phyloP scores from a whole-genome alignment of 1,284 basidiomycete species.

The Sporisorium scitamineum region DNA sequence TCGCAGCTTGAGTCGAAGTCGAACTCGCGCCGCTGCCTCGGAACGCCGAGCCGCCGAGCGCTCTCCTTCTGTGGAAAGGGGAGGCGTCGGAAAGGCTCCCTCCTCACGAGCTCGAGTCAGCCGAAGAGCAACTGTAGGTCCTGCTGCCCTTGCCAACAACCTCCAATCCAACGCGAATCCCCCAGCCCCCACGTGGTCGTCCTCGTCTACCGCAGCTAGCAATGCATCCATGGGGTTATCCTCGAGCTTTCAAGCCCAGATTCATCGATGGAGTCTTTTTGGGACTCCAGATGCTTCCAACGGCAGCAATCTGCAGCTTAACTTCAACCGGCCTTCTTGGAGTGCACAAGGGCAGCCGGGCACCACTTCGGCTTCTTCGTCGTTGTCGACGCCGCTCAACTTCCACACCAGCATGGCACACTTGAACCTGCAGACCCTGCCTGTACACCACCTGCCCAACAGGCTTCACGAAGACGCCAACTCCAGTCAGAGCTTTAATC shows the following conservation, averaged over 20 bases:
- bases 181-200: constrained; percentile 14
- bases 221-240: constrained; percentile 23
- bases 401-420: constrained; percentile 54
- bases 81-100: constrained; percentile 55
- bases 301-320: constrained; percentile 32
- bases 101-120: constrained; percentile 44
- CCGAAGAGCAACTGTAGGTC: constrained; percentile 47
- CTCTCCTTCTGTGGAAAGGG: constrained; percentile 47
- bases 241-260: constrained; percentile 42
- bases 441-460: constrained; percentile 11
- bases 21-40: constrained; percentile 25
- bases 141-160: constrained; percentile 43
- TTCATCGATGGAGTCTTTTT: constrained; percentile 46
- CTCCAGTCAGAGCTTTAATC: constrained; percentile 39
- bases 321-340: constrained; percentile 31
- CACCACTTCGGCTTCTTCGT: constrained; percentile 34
- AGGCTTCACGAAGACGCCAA: constrained; percentile 17
- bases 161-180: constrained; percentile 9
- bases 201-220: constrained; percentile 7
- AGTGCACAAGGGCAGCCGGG: constrained; percentile 13
- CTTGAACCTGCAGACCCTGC: constrained; percentile 49
- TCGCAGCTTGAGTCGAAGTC: constrained; percentile 45
- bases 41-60: constrained; percentile 42
- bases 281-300: constrained; percentile 28
- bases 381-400: constrained; percentile 38